Base-by-base conservation (phyloP, 1,139 yeast genomes). In the Yamadazyma diddensiae region DNA sequence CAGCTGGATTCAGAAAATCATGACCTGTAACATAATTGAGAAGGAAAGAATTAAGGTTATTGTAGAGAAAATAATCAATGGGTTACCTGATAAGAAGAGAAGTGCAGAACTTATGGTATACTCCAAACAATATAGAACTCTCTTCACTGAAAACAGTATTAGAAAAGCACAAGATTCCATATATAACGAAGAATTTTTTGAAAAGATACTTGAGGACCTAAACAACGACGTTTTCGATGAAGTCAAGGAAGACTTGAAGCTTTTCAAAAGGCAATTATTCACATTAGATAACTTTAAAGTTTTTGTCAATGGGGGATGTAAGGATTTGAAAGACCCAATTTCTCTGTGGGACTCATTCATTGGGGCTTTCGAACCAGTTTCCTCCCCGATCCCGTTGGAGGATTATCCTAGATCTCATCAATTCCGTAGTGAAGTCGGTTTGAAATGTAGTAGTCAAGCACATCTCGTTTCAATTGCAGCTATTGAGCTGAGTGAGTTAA, bases 401-500 rank as follows among this genome's bases (percentile, higher is more conserved):
- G 19, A 39, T 8, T 47, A 66, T 21, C 92, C 95, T 8, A 68
- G 78, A 14, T 63, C 86, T 2, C 60, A 62, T 30, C 62, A 73
- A 13, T 73, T 73, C 25, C 63, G 75, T 28, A 79, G 94, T 2
- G 62, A 65, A 2, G 50, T 74, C 6, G 96, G 96, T 20, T 40
- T 47, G 10, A 39, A 52, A 0, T 77, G 87, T 33, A 57, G 73
- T 7, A 57, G 65, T 4, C 67, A 70, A 28, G 94, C 95, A 0
- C 70, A 62, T 41, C 61, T 92, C 28, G 71, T 84, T 1, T 73
- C 86, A 0, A 77, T 90, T 9, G 92, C 97, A 9, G 90, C 94
- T 0, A 81, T 94, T 0, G 96, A 90, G 44, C 82, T 96, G 0
- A 76, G 94, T n/a, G 86, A 78, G 50, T 63, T 88, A 54, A 65